Conservation (phyloP, 495 filamentous ascomycete species). For the Hypoxylon lenormandii region DNA sequence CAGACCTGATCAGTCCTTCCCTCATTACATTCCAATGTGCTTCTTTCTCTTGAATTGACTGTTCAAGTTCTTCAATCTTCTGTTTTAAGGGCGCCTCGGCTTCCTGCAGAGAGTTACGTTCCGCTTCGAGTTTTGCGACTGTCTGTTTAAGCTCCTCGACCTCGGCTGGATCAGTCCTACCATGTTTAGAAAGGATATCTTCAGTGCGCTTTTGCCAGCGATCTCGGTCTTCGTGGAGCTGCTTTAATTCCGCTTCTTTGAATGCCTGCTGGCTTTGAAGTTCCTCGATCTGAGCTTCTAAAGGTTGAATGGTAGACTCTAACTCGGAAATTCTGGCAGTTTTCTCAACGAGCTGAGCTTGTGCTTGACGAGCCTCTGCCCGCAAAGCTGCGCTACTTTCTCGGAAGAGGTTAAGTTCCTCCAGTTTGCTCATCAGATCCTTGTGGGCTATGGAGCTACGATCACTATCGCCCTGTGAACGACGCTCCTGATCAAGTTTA, state of each 20-base stretch:
- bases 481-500: conserved; percentile 87
- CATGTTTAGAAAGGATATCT: conserved; percentile 93
- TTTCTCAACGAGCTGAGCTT: conserved; percentile 78
- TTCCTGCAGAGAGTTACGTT: conserved; percentile 74
- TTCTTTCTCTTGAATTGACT: conserved; percentile 59
- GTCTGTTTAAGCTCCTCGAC: conserved; percentile 83
- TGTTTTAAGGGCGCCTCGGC: conserved; percentile 70
- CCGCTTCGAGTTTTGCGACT: conserved; percentile 70
- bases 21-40: conserved; percentile 56
- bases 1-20: conserved; percentile 60
- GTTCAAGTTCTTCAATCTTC: conserved; percentile 61
- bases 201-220: conserved; percentile 92
- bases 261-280: conserved; percentile 81
- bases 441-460: conserved; percentile 79
- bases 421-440: conserved; percentile 90
- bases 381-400: conserved; percentile 91
- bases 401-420: conserved; percentile 92
- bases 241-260: conserved; percentile 84
- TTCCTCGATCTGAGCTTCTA: conserved; percentile 80
- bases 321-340: conserved; percentile 78
- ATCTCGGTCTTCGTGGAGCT: conserved; percentile 87
- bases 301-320: conserved; percentile 78
- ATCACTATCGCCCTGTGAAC: conserved; percentile 76
- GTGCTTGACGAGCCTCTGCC: conserved; percentile 82
- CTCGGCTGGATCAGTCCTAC: conserved; percentile 91